Evolutionary conservation across 2,329 filamentous ascomycete genomes (phyloP), one percentile per base, ranked within the genome.

Genomic region (Aureobasidium lini): DNA sequence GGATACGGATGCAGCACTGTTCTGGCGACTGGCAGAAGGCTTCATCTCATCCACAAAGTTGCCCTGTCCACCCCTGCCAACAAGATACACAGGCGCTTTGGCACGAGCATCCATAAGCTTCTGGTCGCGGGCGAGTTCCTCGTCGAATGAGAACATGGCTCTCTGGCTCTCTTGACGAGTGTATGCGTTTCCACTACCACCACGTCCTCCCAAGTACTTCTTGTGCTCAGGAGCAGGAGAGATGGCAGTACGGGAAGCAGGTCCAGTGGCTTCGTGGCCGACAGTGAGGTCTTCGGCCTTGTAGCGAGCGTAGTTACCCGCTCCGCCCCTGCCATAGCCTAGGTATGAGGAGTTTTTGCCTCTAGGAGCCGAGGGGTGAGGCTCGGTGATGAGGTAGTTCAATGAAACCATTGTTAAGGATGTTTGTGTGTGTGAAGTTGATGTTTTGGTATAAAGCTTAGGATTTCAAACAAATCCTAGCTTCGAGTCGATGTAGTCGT

Each of bases 131-230:
- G 82, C 78, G 54, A 86, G 77, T 67, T 86, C 84, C 73, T 86
- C 84, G 70, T 87, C 84, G 73, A 89, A 89, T 71, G 79, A 81
- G 77, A 86, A 86, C 70, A 86, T 84, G 67, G 81, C 78, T 42
- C 81, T 77, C 65, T 85, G 66, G 60, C 79, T 79, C 54, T 79
- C 72, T 66, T 77, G 76, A 62, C 80, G 67, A 32, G 66, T 73
- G 70, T 73, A 77, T 61, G 81, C 78, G 69, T 85, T 85, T 66
- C 82, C 83, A 13, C 80, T 80, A 61, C 83, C 82, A 62, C 83
- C 82, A 47, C 81, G 80, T 62, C 82, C 81, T 57, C 77, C 70
- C 65, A 77, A 77, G 58, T 86, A 86, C 74, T 80, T 78, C 61
- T 76, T 71, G 44, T 76, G 73, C 63, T 64, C 68, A 66, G 68